phyloP scores from a whole-genome alignment of 257 asterid species.

The Mitragyna speciosa region DNA sequence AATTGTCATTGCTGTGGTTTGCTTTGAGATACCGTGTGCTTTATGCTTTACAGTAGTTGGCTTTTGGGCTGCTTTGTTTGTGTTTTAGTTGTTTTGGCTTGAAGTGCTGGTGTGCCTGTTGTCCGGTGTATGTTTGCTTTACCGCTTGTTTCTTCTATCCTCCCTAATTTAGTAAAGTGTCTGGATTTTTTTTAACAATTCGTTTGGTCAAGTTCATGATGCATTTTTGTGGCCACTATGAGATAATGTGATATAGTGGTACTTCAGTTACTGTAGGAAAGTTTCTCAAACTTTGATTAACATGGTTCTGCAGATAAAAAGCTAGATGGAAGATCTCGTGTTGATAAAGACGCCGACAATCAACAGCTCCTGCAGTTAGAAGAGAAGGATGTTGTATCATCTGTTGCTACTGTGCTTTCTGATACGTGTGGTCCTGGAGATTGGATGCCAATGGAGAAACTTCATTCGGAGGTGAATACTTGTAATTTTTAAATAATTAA shows the following conservation, averaged over 20 bases:
- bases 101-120: not conserved
- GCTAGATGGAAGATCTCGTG: constrained; percentile 65
- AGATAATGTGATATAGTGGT: not conserved
- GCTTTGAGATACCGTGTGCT: not conserved
- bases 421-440: constrained; percentile 98
- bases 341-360: constrained; percentile 79
- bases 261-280: not conserved
- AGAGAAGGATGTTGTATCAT: constrained; percentile 90
- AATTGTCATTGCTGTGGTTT: not conserved
- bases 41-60: not conserved
- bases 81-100: not conserved
- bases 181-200: not conserved
- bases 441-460: constrained; percentile 96
- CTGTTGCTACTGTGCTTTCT: constrained; percentile 84
- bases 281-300: constrained; percentile 11
- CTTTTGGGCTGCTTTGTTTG: not conserved
- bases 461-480: constrained; percentile 68
- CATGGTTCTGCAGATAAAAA: constrained; percentile 62
- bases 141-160: not conserved
- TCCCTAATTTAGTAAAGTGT: not conserved
- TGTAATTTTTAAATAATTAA: not conserved
- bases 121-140: not conserved
- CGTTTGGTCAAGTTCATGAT: not conserved
- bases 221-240: not conserved
- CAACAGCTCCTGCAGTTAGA: constrained; percentile 80